Conservation (phyloP, 2,329 filamentous ascomycete genomes). For the Massarina eburnea region DNA sequence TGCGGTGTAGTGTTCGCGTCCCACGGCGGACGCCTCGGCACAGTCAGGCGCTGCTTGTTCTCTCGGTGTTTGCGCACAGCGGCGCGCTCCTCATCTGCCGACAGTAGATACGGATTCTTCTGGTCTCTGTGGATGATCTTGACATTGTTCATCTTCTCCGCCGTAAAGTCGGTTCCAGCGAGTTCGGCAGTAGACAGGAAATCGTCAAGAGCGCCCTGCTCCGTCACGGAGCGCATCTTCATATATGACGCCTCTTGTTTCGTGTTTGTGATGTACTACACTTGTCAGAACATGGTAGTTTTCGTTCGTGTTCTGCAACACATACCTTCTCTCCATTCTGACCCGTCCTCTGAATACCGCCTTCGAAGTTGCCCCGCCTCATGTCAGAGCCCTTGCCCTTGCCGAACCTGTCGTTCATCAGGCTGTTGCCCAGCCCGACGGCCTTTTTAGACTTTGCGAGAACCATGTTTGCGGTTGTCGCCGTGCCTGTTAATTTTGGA, state of each 20-base stretch:
- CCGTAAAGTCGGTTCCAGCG: slow-evolving; percentile 97
- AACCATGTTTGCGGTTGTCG: slow-evolving; percentile 57
- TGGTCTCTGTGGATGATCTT: slow-evolving; percentile 98
- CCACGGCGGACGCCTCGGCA: slow-evolving; percentile 88
- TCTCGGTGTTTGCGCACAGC: slow-evolving; percentile 79
- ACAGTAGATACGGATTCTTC: slow-evolving; percentile 91
- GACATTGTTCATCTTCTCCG: slow-evolving; percentile 98
- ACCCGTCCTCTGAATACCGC: slow-evolving; percentile 70
- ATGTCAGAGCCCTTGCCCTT: slow-evolving; percentile 85
- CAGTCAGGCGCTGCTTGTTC: slow-evolving; percentile 78
- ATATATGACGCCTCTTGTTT: slow-evolving; percentile 93
- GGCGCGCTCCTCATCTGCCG: slow-evolving; percentile 77
- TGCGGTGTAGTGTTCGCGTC: slow-evolving; percentile 79
- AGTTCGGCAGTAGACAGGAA: slow-evolving; percentile 94
- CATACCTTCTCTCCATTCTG: slow-evolving; percentile 73
- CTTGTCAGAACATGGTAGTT: slow-evolving; percentile 21
- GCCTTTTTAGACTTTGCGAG: slow-evolving; percentile 92
- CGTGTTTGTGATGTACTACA: slow-evolving; percentile 84
- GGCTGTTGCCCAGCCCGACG: slow-evolving; percentile 91
- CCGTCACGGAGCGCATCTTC: slow-evolving; percentile 98
- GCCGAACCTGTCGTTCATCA: slow-evolving; percentile 98
- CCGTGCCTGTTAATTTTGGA: slow-evolving; percentile 8
- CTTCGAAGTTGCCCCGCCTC: slow-evolving; percentile 66
- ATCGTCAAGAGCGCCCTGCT: slow-evolving; percentile 94
- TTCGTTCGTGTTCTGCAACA: background rate